Evolutionary conservation across 2,329 filamentous ascomycete species (phyloP).

Genomic region (Penicillium janthinellum): DNA sequence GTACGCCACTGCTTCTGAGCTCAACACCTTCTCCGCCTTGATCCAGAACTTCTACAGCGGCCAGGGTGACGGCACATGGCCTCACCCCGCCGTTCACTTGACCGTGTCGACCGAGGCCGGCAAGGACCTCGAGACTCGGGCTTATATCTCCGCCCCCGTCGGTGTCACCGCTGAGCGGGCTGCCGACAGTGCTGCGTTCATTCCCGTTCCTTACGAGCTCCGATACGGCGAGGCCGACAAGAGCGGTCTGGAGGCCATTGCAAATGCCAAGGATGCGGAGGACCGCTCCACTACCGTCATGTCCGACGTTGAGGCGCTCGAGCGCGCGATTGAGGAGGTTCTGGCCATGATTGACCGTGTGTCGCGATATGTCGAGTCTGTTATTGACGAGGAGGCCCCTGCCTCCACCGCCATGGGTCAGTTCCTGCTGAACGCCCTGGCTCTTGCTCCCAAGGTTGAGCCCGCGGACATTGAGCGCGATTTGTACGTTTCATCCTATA

Average conservation of each 20-base stretch:
- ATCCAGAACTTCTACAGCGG: constrained; percentile 99
- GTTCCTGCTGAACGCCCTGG: constrained; percentile 90
- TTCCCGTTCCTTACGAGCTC: constrained; percentile 93
- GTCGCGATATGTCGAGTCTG: constrained; percentile 86
- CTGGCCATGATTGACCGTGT: constrained; percentile 88
- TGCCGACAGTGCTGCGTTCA: constrained; percentile 94
- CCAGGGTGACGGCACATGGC: constrained; percentile 94
- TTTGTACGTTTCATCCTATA: constrained; percentile 61
- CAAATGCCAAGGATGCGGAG: constrained; percentile 77
- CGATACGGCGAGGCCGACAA: constrained; percentile 80
- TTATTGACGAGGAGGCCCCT: constrained; percentile 83
- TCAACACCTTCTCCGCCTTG: constrained; percentile 97
- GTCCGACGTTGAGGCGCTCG: constrained; percentile 86
- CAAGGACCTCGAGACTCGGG: constrained; percentile 82
- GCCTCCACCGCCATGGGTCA: constrained; percentile 91
- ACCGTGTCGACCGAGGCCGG: constrained; percentile 90
- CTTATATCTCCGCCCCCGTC: constrained; percentile 94
- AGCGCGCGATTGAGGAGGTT: constrained; percentile 83
- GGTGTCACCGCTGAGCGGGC: constrained; percentile 93
- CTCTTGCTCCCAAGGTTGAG: constrained; percentile 92
- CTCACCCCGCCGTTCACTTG: constrained; percentile 95
- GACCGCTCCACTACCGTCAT: constrained; percentile 71
- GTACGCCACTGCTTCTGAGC: constrained; percentile 95
- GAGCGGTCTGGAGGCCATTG: constrained; percentile 79
- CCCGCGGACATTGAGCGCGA: constrained; percentile 87